Evolutionary conservation across 108 stramenopile species (phyloP).

Genomic region (Parietichytrium sp.): DNA sequence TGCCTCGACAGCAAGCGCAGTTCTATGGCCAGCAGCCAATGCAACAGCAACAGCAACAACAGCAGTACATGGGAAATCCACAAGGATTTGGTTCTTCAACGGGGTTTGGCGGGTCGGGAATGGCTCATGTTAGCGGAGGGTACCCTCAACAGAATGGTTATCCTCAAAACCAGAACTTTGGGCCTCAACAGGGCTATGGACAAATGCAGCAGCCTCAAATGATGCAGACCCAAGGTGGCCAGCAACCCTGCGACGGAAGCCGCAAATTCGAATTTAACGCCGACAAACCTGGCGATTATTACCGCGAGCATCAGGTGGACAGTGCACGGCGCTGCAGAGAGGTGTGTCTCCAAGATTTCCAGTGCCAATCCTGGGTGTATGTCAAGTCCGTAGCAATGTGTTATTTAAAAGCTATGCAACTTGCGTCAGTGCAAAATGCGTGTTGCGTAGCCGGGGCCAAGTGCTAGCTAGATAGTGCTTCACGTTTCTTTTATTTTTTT

Average conservation of each 20-base stretch:
- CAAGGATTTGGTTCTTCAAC: not conserved
- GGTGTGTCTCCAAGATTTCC: not conserved
- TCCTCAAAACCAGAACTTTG: no score
- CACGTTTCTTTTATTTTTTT: not conserved
- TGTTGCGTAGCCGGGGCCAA: not conserved
- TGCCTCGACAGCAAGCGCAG: not conserved
- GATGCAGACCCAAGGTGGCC: no score
- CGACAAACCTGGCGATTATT: not conserved
- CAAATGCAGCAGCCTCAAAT: no score
- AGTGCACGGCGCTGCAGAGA: conserved; percentile 7
- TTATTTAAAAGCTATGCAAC: not conserved
- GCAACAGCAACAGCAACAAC: not conserved
- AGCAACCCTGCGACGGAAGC: not conserved
- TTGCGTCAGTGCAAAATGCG: not conserved
- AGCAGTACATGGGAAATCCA: not conserved
- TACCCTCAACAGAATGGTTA: not conserved
- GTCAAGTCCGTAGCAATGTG: conserved; percentile 23
- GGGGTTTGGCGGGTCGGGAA: not conserved
- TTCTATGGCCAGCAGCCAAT: not conserved
- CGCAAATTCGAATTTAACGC: conserved; percentile 12
- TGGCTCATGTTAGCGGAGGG: not conserved
- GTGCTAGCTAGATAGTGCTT: not conserved
- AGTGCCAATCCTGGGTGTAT: conserved; percentile 26
- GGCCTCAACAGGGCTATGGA: no score
- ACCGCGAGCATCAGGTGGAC: not conserved